Evolutionary conservation across 2,329 filamentous ascomycete species (phyloP).

Genomic region (Aspergillus felis): DNA sequence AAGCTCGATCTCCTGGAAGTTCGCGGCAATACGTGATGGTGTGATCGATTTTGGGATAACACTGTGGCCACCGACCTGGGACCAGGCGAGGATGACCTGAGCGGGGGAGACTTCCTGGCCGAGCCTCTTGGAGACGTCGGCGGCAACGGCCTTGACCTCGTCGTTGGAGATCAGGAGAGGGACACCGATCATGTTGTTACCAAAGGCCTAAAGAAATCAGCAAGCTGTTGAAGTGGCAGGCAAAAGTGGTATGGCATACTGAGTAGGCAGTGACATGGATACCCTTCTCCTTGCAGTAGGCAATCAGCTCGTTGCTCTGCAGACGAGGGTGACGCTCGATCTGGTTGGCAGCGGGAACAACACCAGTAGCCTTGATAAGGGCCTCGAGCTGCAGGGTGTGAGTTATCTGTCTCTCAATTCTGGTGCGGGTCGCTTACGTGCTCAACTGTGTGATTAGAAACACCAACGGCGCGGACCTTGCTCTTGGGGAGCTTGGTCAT

Average conservation of each 20-base stretch:
- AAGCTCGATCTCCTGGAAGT: constrained; percentile 42
- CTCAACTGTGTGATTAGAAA: constrained; percentile 39
- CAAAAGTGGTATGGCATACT: constrained; percentile 27
- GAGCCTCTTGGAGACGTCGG: constrained; percentile 45
- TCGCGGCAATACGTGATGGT: constrained; percentile 39
- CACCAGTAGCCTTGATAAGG: constrained; percentile 50
- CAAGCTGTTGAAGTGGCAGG: neutral
- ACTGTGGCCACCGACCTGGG: constrained; percentile 38
- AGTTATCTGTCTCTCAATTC: neutral
- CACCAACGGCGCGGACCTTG: constrained; percentile 41
- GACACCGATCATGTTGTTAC: constrained; percentile 56
- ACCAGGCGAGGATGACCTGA: constrained; percentile 40
- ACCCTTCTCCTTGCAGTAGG: constrained; percentile 54
- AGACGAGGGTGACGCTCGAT: constrained; percentile 67
- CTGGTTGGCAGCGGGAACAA: constrained; percentile 64
- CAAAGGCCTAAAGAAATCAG: constrained; percentile 44
- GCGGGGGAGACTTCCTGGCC: constrained; percentile 32
- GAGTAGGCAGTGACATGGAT: constrained; percentile 64
- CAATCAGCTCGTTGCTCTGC: constrained; percentile 56
- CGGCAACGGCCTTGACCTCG: constrained; percentile 61
- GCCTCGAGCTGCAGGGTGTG: constrained; percentile 43
- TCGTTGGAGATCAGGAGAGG: constrained; percentile 62
- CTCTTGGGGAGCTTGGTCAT: constrained; percentile 42
- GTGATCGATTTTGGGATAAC: constrained; percentile 44
- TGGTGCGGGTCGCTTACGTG: constrained; percentile 23